phyloP scores from a whole-genome alignment of 1,139 yeast genomes.

The Hansenula sp. region DNA sequence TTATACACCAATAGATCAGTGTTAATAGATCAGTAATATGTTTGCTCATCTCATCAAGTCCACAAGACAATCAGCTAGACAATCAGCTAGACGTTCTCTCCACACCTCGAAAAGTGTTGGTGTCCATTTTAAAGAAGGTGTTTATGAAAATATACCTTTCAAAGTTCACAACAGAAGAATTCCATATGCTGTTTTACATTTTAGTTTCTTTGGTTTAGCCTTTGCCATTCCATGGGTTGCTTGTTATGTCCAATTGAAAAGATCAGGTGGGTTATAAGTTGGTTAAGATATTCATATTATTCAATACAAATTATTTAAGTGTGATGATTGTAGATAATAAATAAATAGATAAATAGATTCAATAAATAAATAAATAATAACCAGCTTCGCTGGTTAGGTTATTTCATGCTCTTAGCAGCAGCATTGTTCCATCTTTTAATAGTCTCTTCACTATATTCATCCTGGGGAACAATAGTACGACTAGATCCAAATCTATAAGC shows the following conservation, averaged over 20 bases:
- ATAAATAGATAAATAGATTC: conserved; percentile 2
- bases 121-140: conserved; percentile 71
- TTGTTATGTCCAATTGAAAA: conserved; percentile 66
- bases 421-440: conserved; percentile 19
- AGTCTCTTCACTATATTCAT: conserved; percentile 14
- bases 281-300: background rate
- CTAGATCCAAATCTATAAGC: conserved; percentile 8
- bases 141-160: conserved; percentile 91
- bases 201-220: conserved; percentile 68
- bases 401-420: conserved; percentile 15
- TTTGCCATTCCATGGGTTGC: conserved; percentile 66
- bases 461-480: conserved; percentile 14
- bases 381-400: background rate
- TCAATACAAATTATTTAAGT: background rate
- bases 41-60: conserved; percentile 25
- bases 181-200: conserved; percentile 79
- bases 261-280: conserved; percentile 59
- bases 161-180: conserved; percentile 87
- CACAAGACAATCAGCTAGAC: conserved; percentile 25
- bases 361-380: conserved; percentile 6
- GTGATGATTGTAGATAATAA: no score
- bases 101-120: conserved; percentile 25
- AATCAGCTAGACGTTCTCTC: conserved; percentile 30
- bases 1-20: background rate
- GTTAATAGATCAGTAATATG: no score